Evolutionary conservation across 2,329 filamentous ascomycete species (phyloP), one percentile per base, ranked within the genome.

Genomic region (Aspergillus amoenus): DNA sequence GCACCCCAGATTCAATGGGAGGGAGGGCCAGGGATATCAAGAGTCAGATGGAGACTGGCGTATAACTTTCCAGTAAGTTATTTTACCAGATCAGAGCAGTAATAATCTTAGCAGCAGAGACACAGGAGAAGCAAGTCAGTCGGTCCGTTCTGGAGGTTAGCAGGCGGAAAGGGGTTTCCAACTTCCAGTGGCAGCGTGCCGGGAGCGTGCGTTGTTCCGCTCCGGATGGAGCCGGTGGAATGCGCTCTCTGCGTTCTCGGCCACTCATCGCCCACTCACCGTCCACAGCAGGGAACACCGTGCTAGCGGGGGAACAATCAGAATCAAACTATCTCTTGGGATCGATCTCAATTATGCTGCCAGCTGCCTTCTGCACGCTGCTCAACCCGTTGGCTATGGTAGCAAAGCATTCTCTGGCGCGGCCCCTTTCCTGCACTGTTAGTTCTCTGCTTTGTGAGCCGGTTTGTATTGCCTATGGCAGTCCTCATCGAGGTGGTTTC

Each of bases 101-200:
- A 59, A 60, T 60, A 56, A 60, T 55, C 45, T 42, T 55, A 57
- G 59, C 45, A 58, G 60, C 49, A 64, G 55, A 53, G 45, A 57
- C 54, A 56, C 54, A 62, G 53, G 58, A 63, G 61, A 59, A 61
- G 61, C 60, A 61, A 60, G 57, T 56, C 57, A 57, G 57, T 60
- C 58, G 41, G 47, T 58, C 47, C 51, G 52, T 58, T 56, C 27
- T 30, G 27, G 27, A 55, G 57, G 41, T 55, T 52, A 51, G 58
- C 45, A 57, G 61, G 57, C 57, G 61, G 37, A 46, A 46, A 47
- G 53, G 39, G 45, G 45, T 37, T 40, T 41, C 37, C 22, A 44
- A 18, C 22, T 17, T 22, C 34, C 24, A 41, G 37, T 48, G 39
- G 41, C 17, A 44, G 40, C 27, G 40, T 15, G 17, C 44, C 46